Evolutionary conservation across 78 protist genomes (phyloP), one percentile per base, ranked within the genome.

Genomic region (Dictyostelium brefeldianum): DNA sequence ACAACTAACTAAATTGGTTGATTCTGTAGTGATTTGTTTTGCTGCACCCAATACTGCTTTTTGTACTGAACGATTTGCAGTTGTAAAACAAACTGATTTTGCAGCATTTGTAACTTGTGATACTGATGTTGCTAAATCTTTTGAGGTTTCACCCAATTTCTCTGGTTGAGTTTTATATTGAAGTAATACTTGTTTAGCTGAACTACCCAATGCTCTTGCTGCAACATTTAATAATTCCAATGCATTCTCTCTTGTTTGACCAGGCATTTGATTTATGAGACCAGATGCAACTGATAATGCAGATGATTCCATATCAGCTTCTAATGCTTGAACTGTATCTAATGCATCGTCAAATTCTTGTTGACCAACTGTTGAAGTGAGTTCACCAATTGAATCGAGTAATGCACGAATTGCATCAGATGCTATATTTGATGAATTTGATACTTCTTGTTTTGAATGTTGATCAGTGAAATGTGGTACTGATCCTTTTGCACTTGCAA

Each of bases 41-140:
- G 96, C 96, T 5, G 96, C 85, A 53, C 87, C 89, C 9, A 92
- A 75, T 22, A 92, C 81, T 4, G 91, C 71, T n/a, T 81, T 81
- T 81, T 92, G 96, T 17, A 84, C 87, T 10, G 78, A 59, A 22
- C 84, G 31, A 48, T 92, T 87, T 56, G 59, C 92, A 2, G 96
- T 73, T 29, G 92, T 77, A 54, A 51, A 41, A 56, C 92, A 83
- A n/a, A 92, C 91, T 22, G 92, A 75, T 36, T 92, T 92, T 50
- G 96, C 80, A 29, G 91, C 96, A 29, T 84, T 84, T 59, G 91
- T 81, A 25, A 92, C 96, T 50, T 92, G 91, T 29, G 91, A 84
- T 1, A 83, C 87, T 17, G 91, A n/a, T 18, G 57, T 51, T 0
- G 96, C 75, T 3, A 84, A 50, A 41, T 92, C 92, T 18, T 84